Evolutionary conservation across 495 filamentous ascomycete species (phyloP).

Genomic region (Choiromyces venosus): DNA sequence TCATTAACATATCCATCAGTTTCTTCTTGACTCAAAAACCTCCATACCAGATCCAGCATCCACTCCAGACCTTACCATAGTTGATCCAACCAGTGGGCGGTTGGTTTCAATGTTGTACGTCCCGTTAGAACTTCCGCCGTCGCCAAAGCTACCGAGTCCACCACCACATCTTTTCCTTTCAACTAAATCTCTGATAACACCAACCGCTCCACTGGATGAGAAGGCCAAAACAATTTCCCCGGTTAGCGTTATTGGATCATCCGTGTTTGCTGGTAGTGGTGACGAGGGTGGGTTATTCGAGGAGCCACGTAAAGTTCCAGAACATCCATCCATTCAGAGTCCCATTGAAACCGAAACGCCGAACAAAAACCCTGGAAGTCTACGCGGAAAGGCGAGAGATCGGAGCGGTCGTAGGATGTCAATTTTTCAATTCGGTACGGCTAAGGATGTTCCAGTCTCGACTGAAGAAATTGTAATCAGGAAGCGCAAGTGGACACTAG

Average conservation of each 20-base stretch:
- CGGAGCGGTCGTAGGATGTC: conserved; percentile 27
- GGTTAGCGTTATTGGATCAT: conserved; percentile 24
- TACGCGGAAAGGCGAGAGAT: conserved; percentile 22
- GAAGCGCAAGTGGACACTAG: conserved; percentile 31
- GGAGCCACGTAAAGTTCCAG: conserved; percentile 28
- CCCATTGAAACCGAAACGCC: conserved; percentile 14
- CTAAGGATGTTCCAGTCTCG: conserved; percentile 11
- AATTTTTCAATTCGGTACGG: conserved; percentile 23
- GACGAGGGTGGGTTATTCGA: conserved; percentile 25
- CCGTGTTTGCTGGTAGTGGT: conserved; percentile 25
- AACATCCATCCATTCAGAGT: conserved; percentile 22
- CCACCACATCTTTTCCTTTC: conserved; percentile 26
- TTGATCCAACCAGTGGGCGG: conserved; percentile 27
- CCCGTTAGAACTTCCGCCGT: conserved; percentile 34
- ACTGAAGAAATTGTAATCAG: conserved; percentile 14
- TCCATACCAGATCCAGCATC: conserved; percentile 36
- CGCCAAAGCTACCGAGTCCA: conserved; percentile 23
- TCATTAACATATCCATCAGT: conserved; percentile 21
- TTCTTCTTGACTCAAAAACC: conserved; percentile 29
- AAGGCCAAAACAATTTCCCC: conserved; percentile 33
- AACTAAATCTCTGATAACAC: background rate
- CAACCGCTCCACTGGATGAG: conserved; percentile 17
- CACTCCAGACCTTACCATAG: conserved; percentile 21
- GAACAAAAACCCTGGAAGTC: conserved; percentile 19
- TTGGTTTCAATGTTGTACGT: conserved; percentile 34